phyloP scores from a whole-genome alignment of 2,329 filamentous ascomycete genomes.

The Calonectria pauciramosa region DNA sequence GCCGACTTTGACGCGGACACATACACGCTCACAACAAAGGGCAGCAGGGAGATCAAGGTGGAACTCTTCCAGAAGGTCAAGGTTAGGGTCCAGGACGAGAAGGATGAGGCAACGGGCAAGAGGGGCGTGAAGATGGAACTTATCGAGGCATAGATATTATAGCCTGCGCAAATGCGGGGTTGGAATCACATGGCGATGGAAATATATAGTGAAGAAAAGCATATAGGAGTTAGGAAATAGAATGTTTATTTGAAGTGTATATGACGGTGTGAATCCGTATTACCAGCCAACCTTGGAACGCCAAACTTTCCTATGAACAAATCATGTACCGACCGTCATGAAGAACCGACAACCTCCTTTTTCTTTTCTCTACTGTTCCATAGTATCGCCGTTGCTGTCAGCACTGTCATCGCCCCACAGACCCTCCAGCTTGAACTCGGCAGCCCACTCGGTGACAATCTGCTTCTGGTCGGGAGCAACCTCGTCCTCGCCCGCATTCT shows the following conservation, averaged over 20 bases:
- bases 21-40: slow-evolving; percentile 78
- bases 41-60: slow-evolving; percentile 70
- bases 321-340: slow-evolving; percentile 46
- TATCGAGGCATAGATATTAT: slow-evolving; percentile 53
- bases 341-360: slow-evolving; percentile 27
- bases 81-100: slow-evolving; percentile 91
- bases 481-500: slow-evolving; percentile 58
- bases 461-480: slow-evolving; percentile 79
- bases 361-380: slow-evolving; percentile 61
- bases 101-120: slow-evolving; percentile 97
- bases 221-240: slow-evolving; percentile 40
- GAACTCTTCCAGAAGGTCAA: slow-evolving; percentile 94
- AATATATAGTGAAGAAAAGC: slow-evolving; percentile 33
- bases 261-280: slow-evolving; percentile 46
- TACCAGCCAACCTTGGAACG: slow-evolving; percentile 51
- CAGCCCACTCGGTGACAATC: slow-evolving; percentile 92
- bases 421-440: slow-evolving; percentile 95
- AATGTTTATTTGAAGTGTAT: slow-evolving; percentile 44
- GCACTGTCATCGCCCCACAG: slow-evolving; percentile 79
- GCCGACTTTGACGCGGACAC: slow-evolving; percentile 88
- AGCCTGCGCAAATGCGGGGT: background rate
- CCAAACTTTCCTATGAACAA: slow-evolving; percentile 49
- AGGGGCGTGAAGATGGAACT: slow-evolving; percentile 86
- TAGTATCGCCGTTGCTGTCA: slow-evolving; percentile 58
- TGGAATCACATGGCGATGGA: slow-evolving; percentile 22